Conservation (phyloP, 2,329 filamentous ascomycete species). For the Ceratocystis colombiana region DNA sequence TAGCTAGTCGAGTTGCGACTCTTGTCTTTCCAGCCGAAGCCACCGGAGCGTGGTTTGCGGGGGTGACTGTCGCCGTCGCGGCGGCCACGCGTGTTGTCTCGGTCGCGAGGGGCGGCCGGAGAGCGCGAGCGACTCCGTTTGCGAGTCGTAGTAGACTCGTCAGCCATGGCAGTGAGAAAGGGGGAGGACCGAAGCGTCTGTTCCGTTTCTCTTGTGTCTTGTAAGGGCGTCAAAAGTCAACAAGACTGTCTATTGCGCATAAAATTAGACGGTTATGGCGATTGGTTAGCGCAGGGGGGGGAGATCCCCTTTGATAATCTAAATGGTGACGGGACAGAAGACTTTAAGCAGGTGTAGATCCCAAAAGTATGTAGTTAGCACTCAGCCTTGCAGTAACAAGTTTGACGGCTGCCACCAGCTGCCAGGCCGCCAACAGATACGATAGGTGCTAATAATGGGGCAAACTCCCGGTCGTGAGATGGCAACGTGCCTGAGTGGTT, state of each 20-base stretch:
- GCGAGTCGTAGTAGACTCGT: neutral
- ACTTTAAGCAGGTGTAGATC: neutral
- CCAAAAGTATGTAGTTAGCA: neutral
- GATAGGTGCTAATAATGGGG: neutral
- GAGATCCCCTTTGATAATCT: neutral
- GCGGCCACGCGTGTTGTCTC: conserved; percentile 37
- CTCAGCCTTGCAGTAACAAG: neutral
- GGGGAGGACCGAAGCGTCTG: neutral
- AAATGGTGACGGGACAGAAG: neutral
- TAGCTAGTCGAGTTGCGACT: conserved; percentile 37
- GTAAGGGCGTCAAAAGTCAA: too few species aligned
- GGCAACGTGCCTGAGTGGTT: conserved; percentile 23
- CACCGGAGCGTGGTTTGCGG: conserved; percentile 30
- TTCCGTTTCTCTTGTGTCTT: neutral
- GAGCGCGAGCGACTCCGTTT: conserved; percentile 8
- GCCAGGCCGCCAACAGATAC: neutral
- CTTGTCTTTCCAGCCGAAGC: conserved; percentile 47
- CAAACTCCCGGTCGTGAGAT: too few species aligned
- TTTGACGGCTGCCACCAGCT: neutral
- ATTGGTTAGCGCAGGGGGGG: too few species aligned
- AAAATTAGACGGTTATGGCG: too few species aligned
- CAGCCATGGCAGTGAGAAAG: neutral
- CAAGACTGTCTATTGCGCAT: too few species aligned
- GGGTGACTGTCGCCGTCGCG: conserved; percentile 35
- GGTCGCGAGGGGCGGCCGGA: conserved; percentile 31